Conservation (phyloP, 768 basidiomycete species). For the Tubosaeta sp. region DNA sequence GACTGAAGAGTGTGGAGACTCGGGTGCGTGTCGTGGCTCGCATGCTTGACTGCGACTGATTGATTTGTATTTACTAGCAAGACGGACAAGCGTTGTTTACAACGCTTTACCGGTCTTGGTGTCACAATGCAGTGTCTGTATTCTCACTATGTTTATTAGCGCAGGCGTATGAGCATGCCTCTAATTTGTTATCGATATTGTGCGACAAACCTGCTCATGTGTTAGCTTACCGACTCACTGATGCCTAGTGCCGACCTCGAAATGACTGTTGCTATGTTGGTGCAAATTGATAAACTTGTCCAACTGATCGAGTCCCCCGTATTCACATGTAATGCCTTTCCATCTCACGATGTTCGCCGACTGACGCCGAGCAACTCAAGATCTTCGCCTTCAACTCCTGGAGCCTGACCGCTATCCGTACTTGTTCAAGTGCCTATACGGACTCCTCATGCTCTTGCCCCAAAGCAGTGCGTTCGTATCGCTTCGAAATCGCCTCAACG, state of each 20-base stretch:
- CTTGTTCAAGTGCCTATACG: conserved; percentile 96
- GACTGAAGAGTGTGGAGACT: conserved; percentile 90
- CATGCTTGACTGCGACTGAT: conserved; percentile 2
- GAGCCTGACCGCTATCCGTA: conserved; percentile 97
- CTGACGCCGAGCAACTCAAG: conserved; percentile 33
- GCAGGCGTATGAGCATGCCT: conserved; percentile 98
- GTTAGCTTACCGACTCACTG: neutral
- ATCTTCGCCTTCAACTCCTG: conserved; percentile 86
- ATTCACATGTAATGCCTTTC: conserved; percentile 74
- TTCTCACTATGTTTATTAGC: conserved; percentile 95
- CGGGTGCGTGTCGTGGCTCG: conserved; percentile 51
- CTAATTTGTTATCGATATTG: conserved; percentile 95
- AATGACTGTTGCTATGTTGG: conserved; percentile 89
- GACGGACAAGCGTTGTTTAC: conserved; percentile 96
- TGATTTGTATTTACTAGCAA: conserved; percentile 45
- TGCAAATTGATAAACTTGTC: conserved; percentile 96
- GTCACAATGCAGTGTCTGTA: conserved; percentile 95
- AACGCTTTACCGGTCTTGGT: conserved; percentile 95
- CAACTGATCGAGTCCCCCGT: conserved; percentile 98
- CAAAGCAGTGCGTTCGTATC: conserved; percentile 97
- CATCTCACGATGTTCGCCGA: neutral
- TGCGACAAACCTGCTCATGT: conserved; percentile 33
- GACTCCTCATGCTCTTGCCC: conserved; percentile 92
- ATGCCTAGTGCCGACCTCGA: conserved; percentile 83
- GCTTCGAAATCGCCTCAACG: conserved; percentile 87